Base-by-base conservation (phyloP, 805 yeast genomes). In the Pichia thaimueangensis region DNA sequence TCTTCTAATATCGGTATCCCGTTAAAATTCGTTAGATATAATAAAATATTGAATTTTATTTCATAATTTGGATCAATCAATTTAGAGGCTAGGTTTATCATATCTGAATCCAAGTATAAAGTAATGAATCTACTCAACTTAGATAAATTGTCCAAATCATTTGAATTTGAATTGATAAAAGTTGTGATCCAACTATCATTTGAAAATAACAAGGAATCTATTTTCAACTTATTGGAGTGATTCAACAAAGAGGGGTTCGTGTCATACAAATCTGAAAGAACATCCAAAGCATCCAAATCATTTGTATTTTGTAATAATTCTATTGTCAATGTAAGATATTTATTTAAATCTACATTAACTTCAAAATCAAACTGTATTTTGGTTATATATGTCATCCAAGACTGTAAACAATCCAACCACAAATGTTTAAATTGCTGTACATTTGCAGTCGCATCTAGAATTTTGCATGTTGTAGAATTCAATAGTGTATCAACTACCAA, bases 1-100 rank as follows among this genome's bases (percentile, higher is more conserved):
- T 84, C 94, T 30, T 82, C 83, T 1, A 66, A 51, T 3, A 79
- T 67, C 0, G 93, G 82, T 6, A 59, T 47, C 3, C 81, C 76
- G 1, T 80, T 78, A 39, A 72, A 70, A 45, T 72, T 69, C 0
- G 88, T 76, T 39, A 84, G 55, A 40, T 67, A 67, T 15, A 80
- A 46, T 16, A 82, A 57, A 21, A 75, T 67, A 16, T 71, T 64
- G 13, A 82, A 60, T 39, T 75, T 69, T 13, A 60, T 60, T 32
- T 67, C 62, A 25, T 63, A 60, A 3, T 56, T 48, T 12, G 63
- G 59, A 28, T 64, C 60, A 2, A 62, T 51, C 10, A 79, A 51
- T 29, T 63, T 59, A 16, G 65, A 54, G 1, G 76, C 62, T 7
- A 79, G 53, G 30, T 60, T 56, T 0, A 74, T 45, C 10, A 73